phyloP scores from a whole-genome alignment of 768 basidiomycete species.

The Tricholoma sp. region DNA sequence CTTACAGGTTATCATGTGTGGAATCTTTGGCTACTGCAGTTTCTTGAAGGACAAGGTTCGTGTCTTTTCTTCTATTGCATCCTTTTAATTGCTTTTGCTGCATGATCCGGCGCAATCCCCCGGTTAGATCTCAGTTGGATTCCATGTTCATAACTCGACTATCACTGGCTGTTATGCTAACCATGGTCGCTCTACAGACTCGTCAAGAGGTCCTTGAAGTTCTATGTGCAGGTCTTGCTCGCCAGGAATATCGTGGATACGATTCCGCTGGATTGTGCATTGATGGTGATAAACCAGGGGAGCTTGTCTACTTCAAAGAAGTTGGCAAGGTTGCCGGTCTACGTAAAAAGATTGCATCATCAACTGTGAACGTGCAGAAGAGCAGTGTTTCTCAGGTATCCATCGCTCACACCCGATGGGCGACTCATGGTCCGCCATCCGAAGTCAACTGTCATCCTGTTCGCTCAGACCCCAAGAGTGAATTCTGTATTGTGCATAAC shows the following conservation, averaged over 20 bases:
- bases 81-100: not conserved
- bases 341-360: conserved; percentile 79
- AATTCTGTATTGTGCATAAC: conserved; percentile 96
- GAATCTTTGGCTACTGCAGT: conserved; percentile 96
- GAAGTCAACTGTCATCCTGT: conserved; percentile 93
- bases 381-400: conserved; percentile 83
- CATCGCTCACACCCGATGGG: conserved; percentile 99
- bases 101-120: not conserved
- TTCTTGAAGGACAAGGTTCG: conserved; percentile 91
- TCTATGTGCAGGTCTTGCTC: conserved; percentile 83
- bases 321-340: conserved; percentile 96
- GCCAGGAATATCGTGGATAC: conserved; percentile 98
- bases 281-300: conserved; percentile 82
- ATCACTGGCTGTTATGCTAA: conserved; percentile 10
- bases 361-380: conserved; percentile 69
- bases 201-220: conserved; percentile 90
- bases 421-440: conserved; percentile 91
- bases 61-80: conserved; percentile 8
- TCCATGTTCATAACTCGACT: not conserved
- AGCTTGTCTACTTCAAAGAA: conserved; percentile 88
- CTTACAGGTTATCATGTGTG: conserved; percentile 57
- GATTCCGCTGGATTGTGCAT: conserved; percentile 90
- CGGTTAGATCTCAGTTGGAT: not conserved
- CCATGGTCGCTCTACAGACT: conserved; percentile 42
- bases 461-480: conserved; percentile 69